A percentile compares a stretch with the other conserved stretches of the same genome.
Evolutionary conservation across 768 basidiomycete genomes (phyloP).

Genomic region (Collybiopsis luxurians): DNA sequence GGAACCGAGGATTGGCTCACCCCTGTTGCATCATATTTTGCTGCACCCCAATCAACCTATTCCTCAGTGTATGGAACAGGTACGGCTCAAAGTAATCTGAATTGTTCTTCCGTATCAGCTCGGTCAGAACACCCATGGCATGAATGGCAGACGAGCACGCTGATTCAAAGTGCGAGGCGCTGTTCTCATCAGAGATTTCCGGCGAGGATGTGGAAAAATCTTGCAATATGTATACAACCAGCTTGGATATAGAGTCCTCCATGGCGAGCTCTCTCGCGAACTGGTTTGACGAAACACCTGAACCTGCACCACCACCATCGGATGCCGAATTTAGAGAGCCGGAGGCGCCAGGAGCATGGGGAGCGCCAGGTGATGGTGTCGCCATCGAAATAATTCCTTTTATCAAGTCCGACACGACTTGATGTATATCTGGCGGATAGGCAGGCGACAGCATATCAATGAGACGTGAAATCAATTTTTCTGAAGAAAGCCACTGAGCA

Average conservation of each 20-base stretch:
- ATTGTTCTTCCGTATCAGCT: constrained; percentile 95
- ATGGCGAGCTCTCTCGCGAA: constrained; percentile 88
- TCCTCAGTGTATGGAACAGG: constrained; percentile 90
- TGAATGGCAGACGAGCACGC: constrained; percentile 79
- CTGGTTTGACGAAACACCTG: constrained; percentile 66
- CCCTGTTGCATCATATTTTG: constrained; percentile 48
- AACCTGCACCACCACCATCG: not conserved
- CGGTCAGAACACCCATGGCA: constrained; percentile 85
- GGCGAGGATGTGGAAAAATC: constrained; percentile 42
- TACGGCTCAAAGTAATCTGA: constrained; percentile 99
- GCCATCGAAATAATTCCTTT: constrained; percentile 95
- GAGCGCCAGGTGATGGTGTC: constrained; percentile 79
- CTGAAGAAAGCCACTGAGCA: constrained; percentile 85
- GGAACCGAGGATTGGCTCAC: not conserved
- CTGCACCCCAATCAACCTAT: constrained; percentile 84
- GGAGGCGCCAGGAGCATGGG: constrained; percentile 58
- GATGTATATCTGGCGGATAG: constrained; percentile 73
- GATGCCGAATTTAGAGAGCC: not conserved
- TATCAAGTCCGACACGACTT: constrained; percentile 85
- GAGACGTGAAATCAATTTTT: constrained; percentile 79
- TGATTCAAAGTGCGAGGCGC: constrained; percentile 39
- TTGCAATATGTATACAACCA: constrained; percentile 75
- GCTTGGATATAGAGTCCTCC: constrained; percentile 62
- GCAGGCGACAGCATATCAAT: constrained; percentile 80
- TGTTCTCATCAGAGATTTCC: not conserved